phyloP scores from a whole-genome alignment of 2,329 filamentous ascomycete genomes.

The Byssochlamys sp. region DNA sequence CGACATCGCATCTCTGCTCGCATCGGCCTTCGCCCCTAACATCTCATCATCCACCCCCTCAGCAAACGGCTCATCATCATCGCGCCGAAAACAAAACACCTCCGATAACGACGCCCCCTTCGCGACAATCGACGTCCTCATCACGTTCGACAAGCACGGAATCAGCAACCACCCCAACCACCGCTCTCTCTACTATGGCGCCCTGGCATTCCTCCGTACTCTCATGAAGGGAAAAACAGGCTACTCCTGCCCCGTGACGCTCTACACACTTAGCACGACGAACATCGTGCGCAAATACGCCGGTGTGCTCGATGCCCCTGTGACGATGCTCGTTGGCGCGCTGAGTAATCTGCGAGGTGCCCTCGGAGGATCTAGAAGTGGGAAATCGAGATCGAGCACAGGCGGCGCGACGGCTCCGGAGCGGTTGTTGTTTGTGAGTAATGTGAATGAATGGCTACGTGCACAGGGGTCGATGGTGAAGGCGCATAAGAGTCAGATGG shows the following conservation, averaged over 20 bases:
- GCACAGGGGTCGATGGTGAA: constrained; percentile 80
- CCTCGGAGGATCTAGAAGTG: constrained; percentile 12
- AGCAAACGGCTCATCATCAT: constrained; percentile 31
- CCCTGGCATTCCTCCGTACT: constrained; percentile 58
- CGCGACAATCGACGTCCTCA: constrained; percentile 63
- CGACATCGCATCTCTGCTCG: constrained; percentile 61
- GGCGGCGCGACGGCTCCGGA: constrained; percentile 31
- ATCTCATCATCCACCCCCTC: constrained; percentile 25
- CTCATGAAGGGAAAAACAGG: constrained; percentile 56
- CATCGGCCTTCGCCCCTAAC: constrained; percentile 63
- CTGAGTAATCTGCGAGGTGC: constrained; percentile 24
- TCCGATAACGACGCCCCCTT: constrained; percentile 37
- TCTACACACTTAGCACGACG: constrained; percentile 75
- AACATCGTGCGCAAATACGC: constrained; percentile 70
- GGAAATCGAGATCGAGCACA: constrained; percentile 42
- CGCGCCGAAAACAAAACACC: constrained; percentile 16
- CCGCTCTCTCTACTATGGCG: constrained; percentile 75
- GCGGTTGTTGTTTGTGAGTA: constrained; percentile 62
- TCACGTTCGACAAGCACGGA: constrained; percentile 80
- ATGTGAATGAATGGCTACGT: constrained; percentile 51
- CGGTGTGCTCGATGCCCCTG: constrained; percentile 63
- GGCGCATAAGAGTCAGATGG: constrained; percentile 91
- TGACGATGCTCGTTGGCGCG: constrained; percentile 55
- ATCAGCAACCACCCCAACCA: constrained; percentile 90
- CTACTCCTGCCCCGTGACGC: constrained; percentile 62